Evolutionary conservation across 441 rosid species (phyloP).

Genomic region (Pelargonium myrrhifolium): DNA sequence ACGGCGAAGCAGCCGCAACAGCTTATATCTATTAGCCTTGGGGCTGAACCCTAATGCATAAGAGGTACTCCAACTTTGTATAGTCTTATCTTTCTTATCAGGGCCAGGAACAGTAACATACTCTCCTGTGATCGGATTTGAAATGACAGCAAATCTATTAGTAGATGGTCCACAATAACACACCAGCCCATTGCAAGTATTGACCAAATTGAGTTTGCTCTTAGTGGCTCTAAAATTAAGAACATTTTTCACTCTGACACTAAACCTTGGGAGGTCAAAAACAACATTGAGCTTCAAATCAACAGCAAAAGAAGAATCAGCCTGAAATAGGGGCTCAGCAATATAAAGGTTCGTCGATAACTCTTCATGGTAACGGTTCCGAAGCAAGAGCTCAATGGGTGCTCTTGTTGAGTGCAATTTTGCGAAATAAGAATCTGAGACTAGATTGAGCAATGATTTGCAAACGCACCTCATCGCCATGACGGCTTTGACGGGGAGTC

Average conservation of each 20-base stretch:
- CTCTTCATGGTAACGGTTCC: not conserved
- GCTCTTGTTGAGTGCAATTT: not conserved
- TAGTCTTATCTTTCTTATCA: not conserved
- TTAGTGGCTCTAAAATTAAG: not conserved
- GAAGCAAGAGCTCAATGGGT: not conserved
- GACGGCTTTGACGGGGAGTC: not conserved
- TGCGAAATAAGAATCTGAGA: not conserved
- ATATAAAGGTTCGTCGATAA: not conserved
- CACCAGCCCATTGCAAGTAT: not conserved
- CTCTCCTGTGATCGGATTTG: not conserved
- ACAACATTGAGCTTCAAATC: not conserved
- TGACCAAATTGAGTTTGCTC: not conserved
- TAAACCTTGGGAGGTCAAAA: not conserved
- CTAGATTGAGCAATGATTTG: not conserved
- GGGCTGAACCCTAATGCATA: not conserved
- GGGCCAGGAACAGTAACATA: not conserved
- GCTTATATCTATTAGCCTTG: not conserved
- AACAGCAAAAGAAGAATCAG: not conserved
- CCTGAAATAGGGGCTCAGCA: not conserved
- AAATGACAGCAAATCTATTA: not conserved
- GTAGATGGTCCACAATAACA: not conserved
- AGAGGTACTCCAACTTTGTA: not conserved
- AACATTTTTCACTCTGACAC: not conserved
- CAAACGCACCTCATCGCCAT: not conserved
- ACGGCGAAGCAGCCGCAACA: not conserved